Evolutionary conservation across 768 basidiomycete genomes (phyloP), one percentile per base, ranked within the genome.

Genomic region (Rhodotorula kratochvilovae): DNA sequence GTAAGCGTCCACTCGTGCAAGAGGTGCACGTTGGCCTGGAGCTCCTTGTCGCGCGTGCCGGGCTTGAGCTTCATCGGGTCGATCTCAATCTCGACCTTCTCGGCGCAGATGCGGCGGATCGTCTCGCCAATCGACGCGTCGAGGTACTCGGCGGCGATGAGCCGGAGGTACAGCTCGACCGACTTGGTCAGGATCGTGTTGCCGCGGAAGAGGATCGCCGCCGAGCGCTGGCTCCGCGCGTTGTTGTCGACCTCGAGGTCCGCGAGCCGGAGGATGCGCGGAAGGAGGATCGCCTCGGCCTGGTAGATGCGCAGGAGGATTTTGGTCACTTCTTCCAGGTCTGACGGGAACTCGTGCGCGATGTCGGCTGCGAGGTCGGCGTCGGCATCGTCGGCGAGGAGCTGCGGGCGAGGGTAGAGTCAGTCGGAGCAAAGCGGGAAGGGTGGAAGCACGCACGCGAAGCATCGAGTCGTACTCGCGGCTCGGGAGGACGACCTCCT

Each of bases 401-500:
- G 53, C 73, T 78, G 54, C 25, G 25, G 6, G 5, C 15, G 43
- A 17, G 25, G 12, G 10, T 19, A 31, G 3, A 16, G 25, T 31
- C 13, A 87, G 89, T 39, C 89, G 33, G 87, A 86, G 29, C 84
- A 15, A 29, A 19, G 25, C n/a, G 43, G 17, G 35, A 23, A 57
- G 2, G 7, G 17, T 31, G 43, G 48, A 25, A 55, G 33, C n/a
- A 59, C 83, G 68, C 77, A 89, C 90, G 78, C 84, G 78, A 48
- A 89, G 82, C 61, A 91, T 81, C n/a, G 81, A 78, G 15, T 82
- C 79, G 77, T 92, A 94, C 17, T 84, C 85, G 3, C 82, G 80
- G 67, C 84, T 84, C 19, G 91, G 90, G 48, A 93, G 83, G 54
- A 93, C 85, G 36, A 92, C 88, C 76, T 92, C 90, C 89, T 93